phyloP scores from a whole-genome alignment of 768 basidiomycete genomes.

The Imleria badia region DNA sequence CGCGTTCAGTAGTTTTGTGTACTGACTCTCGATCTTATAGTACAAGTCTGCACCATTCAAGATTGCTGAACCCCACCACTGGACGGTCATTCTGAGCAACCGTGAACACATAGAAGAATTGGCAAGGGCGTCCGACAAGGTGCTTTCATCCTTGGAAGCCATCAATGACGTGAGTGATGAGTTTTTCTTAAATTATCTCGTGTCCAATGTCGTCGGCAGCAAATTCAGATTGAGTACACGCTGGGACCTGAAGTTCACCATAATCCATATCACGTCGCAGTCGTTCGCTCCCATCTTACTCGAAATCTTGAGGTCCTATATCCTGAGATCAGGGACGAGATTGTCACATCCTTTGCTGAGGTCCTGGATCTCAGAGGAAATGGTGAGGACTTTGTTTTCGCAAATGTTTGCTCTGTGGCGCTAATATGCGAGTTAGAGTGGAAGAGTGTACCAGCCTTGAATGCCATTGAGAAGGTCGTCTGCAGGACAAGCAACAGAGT shows the following conservation, averaged over 20 bases:
- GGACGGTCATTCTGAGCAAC: slow-evolving; percentile 40
- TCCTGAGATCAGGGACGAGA: too few species aligned
- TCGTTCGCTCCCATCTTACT: slow-evolving; percentile 32
- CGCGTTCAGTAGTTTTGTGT: too few species aligned
- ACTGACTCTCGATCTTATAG: background rate
- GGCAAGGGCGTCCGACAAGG: slow-evolving; percentile 37
- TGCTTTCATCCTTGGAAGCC: slow-evolving; percentile 35
- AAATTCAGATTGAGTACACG: slow-evolving; percentile 37
- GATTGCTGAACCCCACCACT: slow-evolving; percentile 27
- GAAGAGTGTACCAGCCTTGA: slow-evolving; percentile 30
- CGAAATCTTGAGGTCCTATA: slow-evolving; percentile 41
- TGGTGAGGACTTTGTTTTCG: slow-evolving; percentile 2
- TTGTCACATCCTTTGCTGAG: slow-evolving; percentile 39
- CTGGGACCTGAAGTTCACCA: slow-evolving; percentile 32
- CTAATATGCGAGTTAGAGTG: slow-evolving; percentile 35
- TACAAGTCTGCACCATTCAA: slow-evolving; percentile 28
- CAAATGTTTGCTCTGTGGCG: too few species aligned
- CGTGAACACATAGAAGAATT: slow-evolving; percentile 39
- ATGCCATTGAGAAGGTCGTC: slow-evolving; percentile 34
- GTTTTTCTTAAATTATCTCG: background rate
- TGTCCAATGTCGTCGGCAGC: slow-evolving; percentile 24
- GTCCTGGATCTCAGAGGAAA: slow-evolving; percentile 26
- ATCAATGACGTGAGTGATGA: slow-evolving; percentile 33
- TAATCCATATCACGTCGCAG: slow-evolving; percentile 27
- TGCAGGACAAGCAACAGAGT: slow-evolving; percentile 31